Evolutionary conservation across 2,329 filamentous ascomycete genomes (phyloP).

Genomic region (Colletotrichum zoysiae): DNA sequence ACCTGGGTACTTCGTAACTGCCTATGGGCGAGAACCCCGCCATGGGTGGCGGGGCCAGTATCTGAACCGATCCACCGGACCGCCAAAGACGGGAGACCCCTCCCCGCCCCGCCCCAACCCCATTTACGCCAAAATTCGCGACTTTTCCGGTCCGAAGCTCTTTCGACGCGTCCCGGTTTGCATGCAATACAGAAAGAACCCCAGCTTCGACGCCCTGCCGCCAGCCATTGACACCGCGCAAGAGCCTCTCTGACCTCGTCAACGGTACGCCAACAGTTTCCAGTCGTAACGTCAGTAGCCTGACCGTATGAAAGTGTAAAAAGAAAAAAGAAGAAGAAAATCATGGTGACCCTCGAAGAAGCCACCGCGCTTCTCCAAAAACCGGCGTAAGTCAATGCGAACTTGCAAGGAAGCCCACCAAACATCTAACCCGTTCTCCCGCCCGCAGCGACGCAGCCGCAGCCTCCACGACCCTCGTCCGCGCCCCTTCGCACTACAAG

Average conservation of each 20-base stretch:
- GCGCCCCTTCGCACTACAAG: constrained; percentile 73
- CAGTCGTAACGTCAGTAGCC: not conserved
- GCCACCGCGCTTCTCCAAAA: constrained; percentile 60
- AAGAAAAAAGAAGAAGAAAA: not conserved
- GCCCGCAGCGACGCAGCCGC: constrained; percentile 25
- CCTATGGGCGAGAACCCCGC: constrained; percentile 20
- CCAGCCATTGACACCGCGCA: constrained; percentile 24
- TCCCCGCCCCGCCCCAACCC: constrained; percentile 6
- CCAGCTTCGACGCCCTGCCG: constrained; percentile 15
- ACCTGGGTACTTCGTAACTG: too few relatives aligned
- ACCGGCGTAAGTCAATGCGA: constrained; percentile 58
- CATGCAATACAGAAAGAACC: constrained; percentile 39
- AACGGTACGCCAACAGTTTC: not conserved
- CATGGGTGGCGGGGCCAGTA: constrained; percentile 14
- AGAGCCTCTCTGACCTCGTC: not conserved
- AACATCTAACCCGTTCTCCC: constrained; percentile 5
- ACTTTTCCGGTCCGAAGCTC: constrained; percentile 31
- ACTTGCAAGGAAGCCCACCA: not conserved
- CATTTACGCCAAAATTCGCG: constrained; percentile 54
- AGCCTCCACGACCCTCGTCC: constrained; percentile 55
- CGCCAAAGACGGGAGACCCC: constrained; percentile 14
- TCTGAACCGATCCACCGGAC: constrained; percentile 27
- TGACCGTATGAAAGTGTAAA: constrained; percentile 13
- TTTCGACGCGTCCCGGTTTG: constrained; percentile 33
- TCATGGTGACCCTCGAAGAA: constrained; percentile 61